Base-by-base conservation (phyloP, 768 basidiomycete species). In the Candolleomyces efflorescens region DNA sequence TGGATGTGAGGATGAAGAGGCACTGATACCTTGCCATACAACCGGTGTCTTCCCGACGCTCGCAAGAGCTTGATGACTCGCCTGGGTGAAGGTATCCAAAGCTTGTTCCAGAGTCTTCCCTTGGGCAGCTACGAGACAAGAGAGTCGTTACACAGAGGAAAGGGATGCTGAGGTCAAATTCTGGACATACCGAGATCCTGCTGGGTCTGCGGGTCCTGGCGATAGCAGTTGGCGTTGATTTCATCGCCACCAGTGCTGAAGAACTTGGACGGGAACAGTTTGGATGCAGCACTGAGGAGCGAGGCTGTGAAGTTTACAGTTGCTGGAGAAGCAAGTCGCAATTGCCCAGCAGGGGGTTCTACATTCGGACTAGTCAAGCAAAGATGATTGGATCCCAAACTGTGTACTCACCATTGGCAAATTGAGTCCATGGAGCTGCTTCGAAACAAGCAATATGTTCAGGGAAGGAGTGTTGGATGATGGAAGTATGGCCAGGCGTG, bases 171-270 rank as follows among this genome's bases (percentile, higher is more conserved):
- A 2, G 22, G 32, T 52, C 22, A 18, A 3, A 43, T 22, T n/a
- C 5, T 27, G 5, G 60, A 73, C 58, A 60, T 53, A 60, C 75
- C 71, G 43, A 93, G 78, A 3, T 82, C 79, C 1, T 69, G 63
- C 63, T 85, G 83, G 0, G 89, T 89, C 60, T 71, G 68, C 1
- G 70, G 67, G 62, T 94, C 91, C 13, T 86, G 65, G 58, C 60
- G 60, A 51, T 90, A 92, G 66, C 89, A 90, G 6, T 75, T 75
- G 5, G 71, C 64, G 58, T 93, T 93, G 63, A 93, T 69, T 64
- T 93, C 91, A 62, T 94, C 92, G 0, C 93, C 92, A 0, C 93
- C 93, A 0, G 90, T 90, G 61, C 83, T 83, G 65, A 94, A 85
- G 59, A 88, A 79, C 44, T 68, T 75, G 5, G 83, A 82, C 0